Conservation (phyloP, 768 basidiomycete species). For the Lyophyllum decastes region DNA sequence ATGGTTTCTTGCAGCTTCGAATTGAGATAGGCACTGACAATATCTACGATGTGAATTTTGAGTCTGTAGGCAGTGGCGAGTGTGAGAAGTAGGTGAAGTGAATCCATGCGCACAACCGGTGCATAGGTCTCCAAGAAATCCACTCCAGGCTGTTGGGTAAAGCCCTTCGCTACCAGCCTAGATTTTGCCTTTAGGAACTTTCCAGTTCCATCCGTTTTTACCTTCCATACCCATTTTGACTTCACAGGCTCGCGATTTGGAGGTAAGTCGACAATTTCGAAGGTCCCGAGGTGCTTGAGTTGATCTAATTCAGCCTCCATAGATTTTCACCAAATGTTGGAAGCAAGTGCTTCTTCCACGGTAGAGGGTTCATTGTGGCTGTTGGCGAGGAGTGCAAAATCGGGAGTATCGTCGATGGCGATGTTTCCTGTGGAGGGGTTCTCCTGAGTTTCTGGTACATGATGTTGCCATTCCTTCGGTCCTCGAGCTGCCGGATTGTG, state of each 20-base stretch:
- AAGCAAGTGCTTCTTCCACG: slow-evolving; percentile 6
- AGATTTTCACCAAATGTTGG: slow-evolving; percentile 20
- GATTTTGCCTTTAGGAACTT: too few species aligned
- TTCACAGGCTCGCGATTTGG: slow-evolving; percentile 22
- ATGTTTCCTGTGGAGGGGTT: neutral
- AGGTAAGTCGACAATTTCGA: slow-evolving; percentile 25
- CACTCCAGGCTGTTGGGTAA: too few species aligned
- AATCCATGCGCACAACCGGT: slow-evolving; percentile 33
- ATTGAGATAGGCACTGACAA: slow-evolving; percentile 30
- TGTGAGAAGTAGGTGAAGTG: slow-evolving; percentile 30
- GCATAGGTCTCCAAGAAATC: slow-evolving; percentile 34
- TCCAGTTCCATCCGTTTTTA: too few species aligned
- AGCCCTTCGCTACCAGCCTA: too few species aligned
- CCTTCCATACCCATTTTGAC: too few species aligned
- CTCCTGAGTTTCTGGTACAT: neutral
- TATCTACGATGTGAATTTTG: slow-evolving; percentile 39
- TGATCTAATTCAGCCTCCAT: slow-evolving; percentile 27
- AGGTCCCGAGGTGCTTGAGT: slow-evolving; percentile 29
- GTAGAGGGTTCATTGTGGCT: slow-evolving; percentile 4
- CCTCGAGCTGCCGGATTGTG: slow-evolving; percentile 3
- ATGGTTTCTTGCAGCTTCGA: slow-evolving; percentile 31
- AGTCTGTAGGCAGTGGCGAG: slow-evolving; percentile 32
- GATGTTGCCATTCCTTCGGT: slow-evolving; percentile 2
- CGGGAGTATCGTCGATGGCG: too few species aligned
- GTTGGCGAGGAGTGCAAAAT: slow-evolving; percentile 6